A percentile compares a stretch with the other conserved stretches of the same genome.
Evolutionary conservation across 164 flowering plant species (phyloP).

Genomic region (Chimonanthus praecox): DNA sequence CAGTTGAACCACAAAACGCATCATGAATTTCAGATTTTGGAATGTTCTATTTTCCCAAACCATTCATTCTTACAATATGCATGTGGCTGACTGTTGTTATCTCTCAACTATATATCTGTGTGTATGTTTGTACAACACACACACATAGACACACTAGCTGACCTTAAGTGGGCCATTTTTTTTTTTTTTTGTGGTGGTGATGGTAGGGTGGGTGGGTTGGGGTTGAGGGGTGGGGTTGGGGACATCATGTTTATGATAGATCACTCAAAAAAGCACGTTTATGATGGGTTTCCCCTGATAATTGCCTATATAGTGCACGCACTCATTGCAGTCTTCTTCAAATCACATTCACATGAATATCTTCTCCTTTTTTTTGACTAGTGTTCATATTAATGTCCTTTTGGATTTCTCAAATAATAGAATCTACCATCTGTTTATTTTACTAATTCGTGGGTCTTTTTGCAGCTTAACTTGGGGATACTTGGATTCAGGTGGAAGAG

Average conservation of each 20-base stretch:
- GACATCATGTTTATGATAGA: too few relatives aligned
- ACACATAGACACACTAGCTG: too few relatives aligned
- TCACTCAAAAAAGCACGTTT: background rate
- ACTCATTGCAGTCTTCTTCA: background rate
- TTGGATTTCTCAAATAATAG: background rate
- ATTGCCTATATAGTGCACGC: background rate
- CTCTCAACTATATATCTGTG: too few relatives aligned
- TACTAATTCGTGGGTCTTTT: conserved; percentile 7
- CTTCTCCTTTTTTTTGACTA: background rate
- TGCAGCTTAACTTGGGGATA: conserved; percentile 70
- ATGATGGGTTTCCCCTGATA: background rate
- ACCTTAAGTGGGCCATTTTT: too few relatives aligned
- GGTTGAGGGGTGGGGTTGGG: too few relatives aligned
- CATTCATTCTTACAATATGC: background rate
- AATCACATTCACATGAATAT: background rate
- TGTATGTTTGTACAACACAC: too few relatives aligned
- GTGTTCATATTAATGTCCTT: background rate
- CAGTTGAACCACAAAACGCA: background rate
- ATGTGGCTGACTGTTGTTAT: background rate
- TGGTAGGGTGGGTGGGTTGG: too few relatives aligned
- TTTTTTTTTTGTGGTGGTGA: too few relatives aligned
- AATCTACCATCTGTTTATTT: background rate
- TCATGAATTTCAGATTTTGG: background rate
- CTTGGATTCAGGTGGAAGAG: conserved; percentile 16
- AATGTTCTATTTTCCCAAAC: background rate